Conservation (phyloP, 345 rosid species). For the Hypericum perforatum region DNA sequence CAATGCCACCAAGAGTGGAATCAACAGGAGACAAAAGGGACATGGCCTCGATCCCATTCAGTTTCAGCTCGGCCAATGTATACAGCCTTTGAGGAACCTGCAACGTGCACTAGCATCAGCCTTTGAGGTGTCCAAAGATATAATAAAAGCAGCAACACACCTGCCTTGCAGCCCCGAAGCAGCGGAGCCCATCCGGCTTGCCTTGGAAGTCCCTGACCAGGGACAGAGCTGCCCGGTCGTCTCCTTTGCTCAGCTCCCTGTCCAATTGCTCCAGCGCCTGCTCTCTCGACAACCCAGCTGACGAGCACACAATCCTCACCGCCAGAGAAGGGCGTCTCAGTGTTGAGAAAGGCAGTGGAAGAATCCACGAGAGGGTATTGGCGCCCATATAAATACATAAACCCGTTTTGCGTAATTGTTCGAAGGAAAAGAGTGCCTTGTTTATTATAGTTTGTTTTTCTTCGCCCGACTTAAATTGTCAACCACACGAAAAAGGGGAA, state of each 20-base stretch:
- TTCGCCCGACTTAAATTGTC: no score
- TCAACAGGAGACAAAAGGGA: slow-evolving; percentile 78
- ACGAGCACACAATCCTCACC: slow-evolving; percentile 27
- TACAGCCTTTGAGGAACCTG: slow-evolving; percentile 85
- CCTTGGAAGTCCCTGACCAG: slow-evolving; percentile 67
- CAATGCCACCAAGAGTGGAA: slow-evolving; percentile 64
- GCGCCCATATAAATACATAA: no score
- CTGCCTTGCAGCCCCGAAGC: slow-evolving; percentile 79
- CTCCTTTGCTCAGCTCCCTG: slow-evolving; percentile 54
- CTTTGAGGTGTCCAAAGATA: no score
- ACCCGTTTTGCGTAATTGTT: no score
- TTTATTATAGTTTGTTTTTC: no score
- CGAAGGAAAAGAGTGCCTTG: no score
- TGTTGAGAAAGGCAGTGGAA: no score
- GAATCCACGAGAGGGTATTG: no score
- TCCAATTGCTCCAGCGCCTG: slow-evolving; percentile 55
- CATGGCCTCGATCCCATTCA: slow-evolving; percentile 63
- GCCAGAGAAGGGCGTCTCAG: no score
- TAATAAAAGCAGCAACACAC: slow-evolving; percentile 14
- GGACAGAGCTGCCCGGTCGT: slow-evolving; percentile 67
- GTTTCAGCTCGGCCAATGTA: slow-evolving; percentile 69
- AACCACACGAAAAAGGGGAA: no score
- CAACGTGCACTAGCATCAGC: not conserved
- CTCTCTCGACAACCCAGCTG: slow-evolving; percentile 30
- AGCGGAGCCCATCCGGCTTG: slow-evolving; percentile 61